Evolutionary conservation across 1,284 basidiomycete species (phyloP).

Genomic region (Xerocomus amazonicus): DNA sequence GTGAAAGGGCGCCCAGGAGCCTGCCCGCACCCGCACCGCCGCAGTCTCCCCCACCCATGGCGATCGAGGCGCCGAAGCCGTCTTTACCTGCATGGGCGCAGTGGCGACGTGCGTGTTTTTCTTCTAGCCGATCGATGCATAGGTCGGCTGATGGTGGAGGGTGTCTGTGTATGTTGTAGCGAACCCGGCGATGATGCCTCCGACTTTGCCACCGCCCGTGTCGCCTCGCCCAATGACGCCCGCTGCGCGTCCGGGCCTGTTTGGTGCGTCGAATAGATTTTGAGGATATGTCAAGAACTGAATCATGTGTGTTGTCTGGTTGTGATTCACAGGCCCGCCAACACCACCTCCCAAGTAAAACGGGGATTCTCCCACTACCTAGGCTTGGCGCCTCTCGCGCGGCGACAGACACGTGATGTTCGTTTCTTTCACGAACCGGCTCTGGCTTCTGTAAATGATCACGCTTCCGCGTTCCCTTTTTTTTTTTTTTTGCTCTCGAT

Average conservation of each 20-base stretch:
- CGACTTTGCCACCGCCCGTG: constrained; percentile 37
- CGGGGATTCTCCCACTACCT: no score
- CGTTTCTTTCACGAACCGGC: no score
- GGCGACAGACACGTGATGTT: no score
- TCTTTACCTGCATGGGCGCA: constrained; percentile 70
- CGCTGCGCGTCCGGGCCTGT: constrained; percentile 54
- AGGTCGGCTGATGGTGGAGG: not conserved
- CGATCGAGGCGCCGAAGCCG: constrained; percentile 44
- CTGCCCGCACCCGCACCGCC: constrained; percentile 39
- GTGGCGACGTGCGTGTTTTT: constrained; percentile 57
- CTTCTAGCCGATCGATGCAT: constrained; percentile 8
- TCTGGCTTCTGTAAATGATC: no score
- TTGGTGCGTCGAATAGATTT: constrained; percentile 42
- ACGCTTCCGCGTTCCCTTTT: no score
- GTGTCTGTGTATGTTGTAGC: constrained; percentile 28
- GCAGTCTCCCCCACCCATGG: constrained; percentile 5
- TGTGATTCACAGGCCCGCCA: constrained; percentile 44
- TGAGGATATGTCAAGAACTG: no score
- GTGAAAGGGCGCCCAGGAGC: constrained; percentile 40
- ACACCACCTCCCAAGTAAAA: constrained; percentile 55
- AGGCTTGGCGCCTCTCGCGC: no score
- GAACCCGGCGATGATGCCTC: constrained; percentile 54
- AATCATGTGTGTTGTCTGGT: not conserved
- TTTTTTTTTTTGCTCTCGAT: no score
- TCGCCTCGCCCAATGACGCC: constrained; percentile 42